Percentiles rank a stretch among this genome's conserved stretches.
Evolutionary conservation across 2,329 filamentous ascomycete species (phyloP).

Genomic region (Scortechinia acanthostroma): DNA sequence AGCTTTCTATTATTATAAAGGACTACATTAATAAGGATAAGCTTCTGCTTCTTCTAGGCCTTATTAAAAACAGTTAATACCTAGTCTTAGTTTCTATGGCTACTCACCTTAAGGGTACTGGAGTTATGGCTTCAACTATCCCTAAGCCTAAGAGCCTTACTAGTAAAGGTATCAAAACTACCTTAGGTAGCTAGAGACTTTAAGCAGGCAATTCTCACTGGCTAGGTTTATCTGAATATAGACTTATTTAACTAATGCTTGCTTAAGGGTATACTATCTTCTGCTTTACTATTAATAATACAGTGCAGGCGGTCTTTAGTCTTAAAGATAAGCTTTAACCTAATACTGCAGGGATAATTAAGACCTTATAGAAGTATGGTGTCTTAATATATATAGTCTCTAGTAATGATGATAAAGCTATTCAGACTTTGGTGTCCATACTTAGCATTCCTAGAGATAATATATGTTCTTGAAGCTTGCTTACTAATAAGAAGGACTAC

Average conservation of each 20-base stretch:
- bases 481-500: conserved; percentile 35
- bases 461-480: conserved; percentile 31
- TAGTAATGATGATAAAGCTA: conserved; percentile 41
- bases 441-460: conserved; percentile 28
- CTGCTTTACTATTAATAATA: conserved; percentile 30
- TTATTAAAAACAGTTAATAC: conserved; percentile 37
- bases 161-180: conserved; percentile 36
- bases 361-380: conserved; percentile 21
- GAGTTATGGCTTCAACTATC: conserved; percentile 10
- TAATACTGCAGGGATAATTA: conserved; percentile 27
- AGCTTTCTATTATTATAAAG: conserved; percentile 34
- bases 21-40: conserved; percentile 18
- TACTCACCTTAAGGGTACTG: conserved; percentile 15
- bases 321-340: conserved; percentile 35
- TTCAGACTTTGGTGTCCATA: conserved; percentile 25
- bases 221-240: conserved; percentile 23
- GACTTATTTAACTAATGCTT: conserved; percentile 22
- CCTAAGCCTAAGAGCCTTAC: conserved; percentile 24
- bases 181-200: conserved; percentile 14
- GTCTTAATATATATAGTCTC: conserved; percentile 40
- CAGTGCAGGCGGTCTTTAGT: conserved; percentile 29
- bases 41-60: conserved; percentile 14
- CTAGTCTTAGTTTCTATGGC: conserved; percentile 37
- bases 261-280: conserved; percentile 32
- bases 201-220: conserved; percentile 41